Evolutionary conservation across 768 basidiomycete genomes (phyloP).

Genomic region (Lentinula detonsa): DNA sequence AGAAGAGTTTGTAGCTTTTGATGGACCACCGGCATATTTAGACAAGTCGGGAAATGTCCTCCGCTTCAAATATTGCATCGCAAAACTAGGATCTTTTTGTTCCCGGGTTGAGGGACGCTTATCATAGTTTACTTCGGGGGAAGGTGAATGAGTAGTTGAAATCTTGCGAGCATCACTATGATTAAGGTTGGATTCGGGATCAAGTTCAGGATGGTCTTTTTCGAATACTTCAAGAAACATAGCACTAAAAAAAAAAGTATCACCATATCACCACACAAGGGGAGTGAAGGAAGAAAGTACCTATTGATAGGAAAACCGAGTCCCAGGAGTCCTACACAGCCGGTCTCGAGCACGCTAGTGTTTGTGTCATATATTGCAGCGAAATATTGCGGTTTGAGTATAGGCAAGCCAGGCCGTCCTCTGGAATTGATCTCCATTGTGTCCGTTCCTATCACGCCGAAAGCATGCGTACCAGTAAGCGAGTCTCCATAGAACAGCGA

Average conservation of each 20-base stretch:
- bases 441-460: conserved; percentile 58
- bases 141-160: background rate
- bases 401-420: conserved; percentile 21
- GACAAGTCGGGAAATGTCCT: conserved; percentile 24
- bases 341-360: conserved; percentile 50
- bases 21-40: conserved; percentile 4
- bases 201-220: background rate
- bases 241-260: background rate
- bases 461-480: conserved; percentile 59
- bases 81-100: background rate
- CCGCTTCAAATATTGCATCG: conserved; percentile 12
- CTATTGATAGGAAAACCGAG: conserved; percentile 72
- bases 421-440: conserved; percentile 49
- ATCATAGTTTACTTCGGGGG: background rate
- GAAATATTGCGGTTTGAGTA: conserved; percentile 39
- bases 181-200: background rate
- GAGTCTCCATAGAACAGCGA: conserved; percentile 67
- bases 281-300: conserved; percentile 21
- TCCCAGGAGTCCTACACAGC: conserved; percentile 64
- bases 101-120: background rate
- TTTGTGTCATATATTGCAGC: conserved; percentile 67
- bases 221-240: background rate
- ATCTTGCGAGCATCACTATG: background rate
- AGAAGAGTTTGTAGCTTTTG: background rate
- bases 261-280: background rate